Evolutionary conservation across 805 yeast species (phyloP).

Genomic region (Saccharomycopsis sp.): DNA sequence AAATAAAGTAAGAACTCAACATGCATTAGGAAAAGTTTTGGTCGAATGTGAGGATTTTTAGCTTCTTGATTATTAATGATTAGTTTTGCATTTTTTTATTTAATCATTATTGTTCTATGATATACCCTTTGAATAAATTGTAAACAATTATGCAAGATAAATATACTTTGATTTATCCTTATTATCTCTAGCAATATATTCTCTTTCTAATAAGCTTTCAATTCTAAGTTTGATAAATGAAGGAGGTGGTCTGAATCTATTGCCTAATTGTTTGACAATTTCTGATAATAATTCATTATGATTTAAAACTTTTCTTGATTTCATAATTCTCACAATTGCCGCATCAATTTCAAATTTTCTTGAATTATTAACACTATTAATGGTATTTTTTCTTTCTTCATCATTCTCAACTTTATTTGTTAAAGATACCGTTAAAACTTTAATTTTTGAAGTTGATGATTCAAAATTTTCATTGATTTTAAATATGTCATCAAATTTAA

Average conservation of each 20-base stretch:
- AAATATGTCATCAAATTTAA: conserved; percentile 54
- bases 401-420: conserved; percentile 39
- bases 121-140: no score
- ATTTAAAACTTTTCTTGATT: conserved; percentile 48
- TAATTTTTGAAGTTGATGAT: conserved; percentile 57
- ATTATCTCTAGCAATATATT: conserved; percentile 65
- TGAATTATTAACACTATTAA: conserved; percentile 48
- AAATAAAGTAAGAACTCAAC: conserved; percentile 37
- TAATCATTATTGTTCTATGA: no score
- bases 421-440: conserved; percentile 57
- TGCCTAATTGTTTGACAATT: conserved; percentile 45
- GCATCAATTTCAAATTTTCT: conserved; percentile 69
- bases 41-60: conserved; percentile 32
- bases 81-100: neutral
- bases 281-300: conserved; percentile 64
- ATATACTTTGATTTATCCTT: conserved; percentile 50
- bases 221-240: conserved; percentile 59
- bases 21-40: conserved; percentile 64
- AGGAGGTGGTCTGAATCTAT: conserved; percentile 62
- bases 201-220: conserved; percentile 69
- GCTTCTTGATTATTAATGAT: neutral
- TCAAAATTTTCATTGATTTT: conserved; percentile 58
- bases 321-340: conserved; percentile 82
- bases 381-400: conserved; percentile 37
- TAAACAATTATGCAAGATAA: conserved; percentile 51